These are phyloP conservation scores for Solanum rostratum DNA, from an alignment of 257 asterid genomes.

Conservation along the genomic window DNA sequence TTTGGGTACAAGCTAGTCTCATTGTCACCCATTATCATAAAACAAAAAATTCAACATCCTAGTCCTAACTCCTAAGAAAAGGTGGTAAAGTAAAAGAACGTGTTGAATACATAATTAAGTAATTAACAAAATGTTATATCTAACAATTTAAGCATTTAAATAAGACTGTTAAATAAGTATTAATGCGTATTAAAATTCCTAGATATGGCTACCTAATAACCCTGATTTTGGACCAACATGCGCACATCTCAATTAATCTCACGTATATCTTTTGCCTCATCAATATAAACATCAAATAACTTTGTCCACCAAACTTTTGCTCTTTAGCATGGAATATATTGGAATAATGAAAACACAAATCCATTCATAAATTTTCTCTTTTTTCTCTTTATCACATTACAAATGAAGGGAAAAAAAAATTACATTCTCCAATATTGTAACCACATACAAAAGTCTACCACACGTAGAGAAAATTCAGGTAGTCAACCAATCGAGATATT, in stretches of 20 bases:
- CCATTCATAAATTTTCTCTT: not conserved
- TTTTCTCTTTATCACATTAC: not conserved
- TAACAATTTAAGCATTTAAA: not conserved
- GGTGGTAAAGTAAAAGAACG: not conserved
- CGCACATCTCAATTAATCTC: not conserved
- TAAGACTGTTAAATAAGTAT: not conserved
- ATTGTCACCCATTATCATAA: not conserved
- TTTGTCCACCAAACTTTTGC: not conserved
- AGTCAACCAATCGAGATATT: not conserved
- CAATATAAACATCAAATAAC: not conserved
- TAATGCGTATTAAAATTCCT: not conserved
- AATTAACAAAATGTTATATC: not conserved
- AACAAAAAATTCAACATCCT: not conserved
- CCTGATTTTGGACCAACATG: not conserved
- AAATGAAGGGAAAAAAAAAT: not conserved
- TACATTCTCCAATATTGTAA: not conserved
- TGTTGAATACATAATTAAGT: not conserved
- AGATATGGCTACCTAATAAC: not conserved
- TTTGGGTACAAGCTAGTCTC: not conserved
- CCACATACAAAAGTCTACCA: not conserved
- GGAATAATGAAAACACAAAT: not conserved
- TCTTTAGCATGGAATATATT: not conserved
- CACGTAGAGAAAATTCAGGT: not conserved
- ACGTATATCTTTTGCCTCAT: not conserved
- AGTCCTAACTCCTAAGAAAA: not conserved